Evolutionary conservation across 768 basidiomycete species (phyloP), one percentile per base, ranked within the genome.

Genomic region (Tylopilus vinaceipallidus): DNA sequence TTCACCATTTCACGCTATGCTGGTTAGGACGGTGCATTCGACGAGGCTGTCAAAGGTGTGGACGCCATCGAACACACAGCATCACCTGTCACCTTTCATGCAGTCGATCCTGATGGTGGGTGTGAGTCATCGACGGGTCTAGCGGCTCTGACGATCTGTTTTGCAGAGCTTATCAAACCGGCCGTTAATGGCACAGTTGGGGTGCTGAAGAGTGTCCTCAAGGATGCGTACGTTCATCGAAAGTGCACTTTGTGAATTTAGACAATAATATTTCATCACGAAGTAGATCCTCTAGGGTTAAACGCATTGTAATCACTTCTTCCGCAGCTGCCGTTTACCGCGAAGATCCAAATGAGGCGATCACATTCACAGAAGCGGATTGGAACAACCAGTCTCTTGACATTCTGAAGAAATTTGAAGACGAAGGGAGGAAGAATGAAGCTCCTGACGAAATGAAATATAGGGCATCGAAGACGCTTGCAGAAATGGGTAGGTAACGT

Each of bases 11-110:
- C 11, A 1, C 22, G 29, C 0, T n/a, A 1, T 13, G 16, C 39
- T 37, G 16, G 23, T 17, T 29, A 83, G 82, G 76, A 76, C 3
- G 80, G 79, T 7, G 86, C 84, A 1, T 94, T 91, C 53, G 88
- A 92, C 62, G 82, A 88, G 43, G 88, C 83, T 0, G 85, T 91
- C 50, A 79, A 83, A 63, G 88, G 77, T 1, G 81, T 91, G 8
- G 83, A 88, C 50, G 90, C 77, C 0, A 79, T 93, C 43, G 75
- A 72, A 32, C 88, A 89, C 58, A 81, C 75, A 4, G 86, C 86
- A 0, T 87, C 86, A 1, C 86, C 87, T 1, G 75, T 82, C 58
- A 69, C 76, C 46, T 52, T 71, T 22, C 67, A 75, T 1, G 73
- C 70, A 1, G 68, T 72, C n/a, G 74, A 81, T 33, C 77, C 77